Conservation (phyloP, 148 eudicot genomes). For the Mesembryanthemum crystallinum region DNA sequence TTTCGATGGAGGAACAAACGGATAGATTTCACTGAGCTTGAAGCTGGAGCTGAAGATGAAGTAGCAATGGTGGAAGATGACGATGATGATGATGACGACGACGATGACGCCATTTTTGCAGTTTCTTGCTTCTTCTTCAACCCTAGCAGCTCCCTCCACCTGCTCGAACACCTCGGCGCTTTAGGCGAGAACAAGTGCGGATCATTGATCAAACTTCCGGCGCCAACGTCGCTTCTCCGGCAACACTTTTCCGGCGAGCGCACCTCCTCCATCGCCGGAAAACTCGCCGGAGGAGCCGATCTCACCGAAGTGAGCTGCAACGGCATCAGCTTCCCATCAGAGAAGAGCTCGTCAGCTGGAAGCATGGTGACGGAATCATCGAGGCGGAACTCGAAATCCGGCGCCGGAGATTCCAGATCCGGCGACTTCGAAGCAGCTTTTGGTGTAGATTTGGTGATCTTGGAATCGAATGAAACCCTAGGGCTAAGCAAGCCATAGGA, state of each 20-base stretch:
- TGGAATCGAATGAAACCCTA: background rate
- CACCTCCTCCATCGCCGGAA: conserved; percentile 15
- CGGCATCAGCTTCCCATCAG: conserved; percentile 75
- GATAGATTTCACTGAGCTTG: conserved; percentile 32
- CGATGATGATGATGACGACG: conserved; percentile 9
- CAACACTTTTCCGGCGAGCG: conserved; percentile 33
- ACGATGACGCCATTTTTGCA: conserved; percentile 21
- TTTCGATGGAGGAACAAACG: conserved; percentile 49
- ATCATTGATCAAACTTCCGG: conserved; percentile 18
- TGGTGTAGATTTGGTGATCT: background rate
- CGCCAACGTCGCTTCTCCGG: conserved; percentile 21
- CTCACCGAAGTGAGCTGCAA: conserved; percentile 34
- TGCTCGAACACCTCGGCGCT: conserved; percentile 79
- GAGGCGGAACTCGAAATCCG: conserved; percentile 74
- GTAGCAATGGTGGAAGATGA: no score
- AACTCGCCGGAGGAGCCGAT: background rate
- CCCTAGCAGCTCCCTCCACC: conserved; percentile 83
- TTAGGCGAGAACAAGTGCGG: conserved; percentile 69
- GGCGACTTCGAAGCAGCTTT: background rate
- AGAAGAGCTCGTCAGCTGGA: conserved; percentile 88
- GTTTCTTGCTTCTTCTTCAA: conserved; percentile 42
- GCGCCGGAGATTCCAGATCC: conserved; percentile 30
- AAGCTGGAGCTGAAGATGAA: background rate
- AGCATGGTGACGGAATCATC: conserved; percentile 60
- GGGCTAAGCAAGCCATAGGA: conserved; percentile 16